These are phyloP conservation scores for Psilocybe subaeruginosa DNA, from an alignment of 768 basidiomycete species.

Conservation along the genomic window DNA sequence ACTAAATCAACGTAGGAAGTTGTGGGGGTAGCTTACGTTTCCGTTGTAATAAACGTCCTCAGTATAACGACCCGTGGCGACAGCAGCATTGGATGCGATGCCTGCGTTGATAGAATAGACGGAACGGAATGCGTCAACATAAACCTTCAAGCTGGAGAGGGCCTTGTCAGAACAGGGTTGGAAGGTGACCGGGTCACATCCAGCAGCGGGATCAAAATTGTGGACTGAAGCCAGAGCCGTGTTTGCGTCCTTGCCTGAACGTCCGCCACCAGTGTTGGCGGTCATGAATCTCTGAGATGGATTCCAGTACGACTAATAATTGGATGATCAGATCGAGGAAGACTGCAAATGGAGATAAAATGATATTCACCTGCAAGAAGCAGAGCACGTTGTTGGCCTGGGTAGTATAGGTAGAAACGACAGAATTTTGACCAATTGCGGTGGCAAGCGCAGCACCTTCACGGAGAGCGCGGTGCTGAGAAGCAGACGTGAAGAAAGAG, in stretches of 20 bases:
- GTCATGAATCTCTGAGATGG: conserved; percentile 61
- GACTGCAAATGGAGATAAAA: neutral
- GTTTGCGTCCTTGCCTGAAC: conserved; percentile 79
- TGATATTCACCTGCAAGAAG: conserved; percentile 64
- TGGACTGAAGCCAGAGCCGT: conserved; percentile 74
- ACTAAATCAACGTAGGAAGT: neutral
- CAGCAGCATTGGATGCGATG: conserved; percentile 51
- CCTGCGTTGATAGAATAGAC: conserved; percentile 71
- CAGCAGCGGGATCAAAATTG: conserved; percentile 71
- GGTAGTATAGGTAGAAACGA: conserved; percentile 46
- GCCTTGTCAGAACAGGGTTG: conserved; percentile 86
- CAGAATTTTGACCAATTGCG: conserved; percentile 51
- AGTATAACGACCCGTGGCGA: conserved; percentile 76
- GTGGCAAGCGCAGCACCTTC: conserved; percentile 68
- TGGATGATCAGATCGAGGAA: conserved; percentile 16
- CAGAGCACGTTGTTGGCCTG: conserved; percentile 72
- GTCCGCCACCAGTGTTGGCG: conserved; percentile 78
- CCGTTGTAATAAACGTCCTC: conserved; percentile 76
- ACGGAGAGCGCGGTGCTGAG: conserved; percentile 75
- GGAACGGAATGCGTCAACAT: conserved; percentile 73
- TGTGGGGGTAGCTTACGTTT: conserved; percentile 51
- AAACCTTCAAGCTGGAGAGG: conserved; percentile 68
- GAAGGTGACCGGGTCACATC: conserved; percentile 76
- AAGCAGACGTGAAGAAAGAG: conserved; percentile 82
- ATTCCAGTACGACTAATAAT: conserved; percentile 73